Conservation (phyloP, 345 rosid species). For the Excoecaria cochinchinensis region DNA sequence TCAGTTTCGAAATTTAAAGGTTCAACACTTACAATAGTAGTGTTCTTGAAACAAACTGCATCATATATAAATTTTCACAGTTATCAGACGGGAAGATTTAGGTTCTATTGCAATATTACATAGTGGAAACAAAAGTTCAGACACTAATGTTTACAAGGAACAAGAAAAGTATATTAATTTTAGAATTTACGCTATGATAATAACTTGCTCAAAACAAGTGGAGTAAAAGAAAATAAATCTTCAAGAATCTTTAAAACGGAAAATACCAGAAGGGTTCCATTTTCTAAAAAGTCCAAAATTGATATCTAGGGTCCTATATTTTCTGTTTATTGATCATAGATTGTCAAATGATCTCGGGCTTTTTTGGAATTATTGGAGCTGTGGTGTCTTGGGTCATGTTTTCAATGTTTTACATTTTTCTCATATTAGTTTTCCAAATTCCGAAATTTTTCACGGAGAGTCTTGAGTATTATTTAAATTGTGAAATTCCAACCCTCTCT, state of each 20-base stretch:
- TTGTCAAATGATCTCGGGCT: not conserved
- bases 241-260: not conserved
- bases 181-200: not conserved
- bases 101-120: not conserved
- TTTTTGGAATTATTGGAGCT: not conserved
- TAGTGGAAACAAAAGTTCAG: not conserved
- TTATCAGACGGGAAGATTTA: not conserved
- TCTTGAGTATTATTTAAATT: not conserved
- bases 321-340: not conserved
- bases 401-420: not conserved
- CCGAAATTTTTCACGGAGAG: not conserved
- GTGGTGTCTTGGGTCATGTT: not conserved
- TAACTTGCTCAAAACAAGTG: not conserved
- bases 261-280: not conserved
- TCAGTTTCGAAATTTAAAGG: conserved; percentile 8
- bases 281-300: no score
- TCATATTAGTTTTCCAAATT: not conserved
- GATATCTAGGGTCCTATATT: not conserved
- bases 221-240: not conserved
- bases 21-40: not conserved
- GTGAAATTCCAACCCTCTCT: not conserved
- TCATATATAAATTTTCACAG: no score
- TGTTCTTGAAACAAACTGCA: conserved; percentile 22
- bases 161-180: not conserved
- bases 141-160: not conserved